Base-by-base conservation (phyloP, 176 grass and related monocot genomes). In the Carex littledalei region DNA sequence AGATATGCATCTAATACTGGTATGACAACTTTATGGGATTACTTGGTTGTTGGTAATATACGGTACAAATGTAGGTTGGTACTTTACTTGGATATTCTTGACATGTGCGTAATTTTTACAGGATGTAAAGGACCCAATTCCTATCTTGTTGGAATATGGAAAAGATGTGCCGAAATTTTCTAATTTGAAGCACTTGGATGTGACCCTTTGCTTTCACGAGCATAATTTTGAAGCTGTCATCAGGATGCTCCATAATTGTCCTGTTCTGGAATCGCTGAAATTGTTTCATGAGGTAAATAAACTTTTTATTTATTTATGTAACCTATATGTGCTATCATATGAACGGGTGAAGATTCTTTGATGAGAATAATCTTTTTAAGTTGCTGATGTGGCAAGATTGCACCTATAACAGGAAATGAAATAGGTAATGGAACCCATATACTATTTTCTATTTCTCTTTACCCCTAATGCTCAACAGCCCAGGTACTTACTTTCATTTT, bases 181-280 rank as follows among this genome's bases (percentile, higher is more conserved):
- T 80, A 58, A 57, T 59, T 22, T 80, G n/a, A 80, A 80, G 50
- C 56, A 34, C 4, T 80, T 80, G 24, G 54, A 80, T 37, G 20
- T 80, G 2, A 80, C 4, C 4, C 6, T 2, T 34, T 80, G 50
- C 50, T 80, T 60, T 80, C 49, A 80, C 17, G 4, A 22, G 22
- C 2, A 61, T 6, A n/a, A 59, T 13, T 18, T 60, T 6, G 78
- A 80, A 80, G 77, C 21, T 50, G 3, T 61, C n/a, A 22, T 32
- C 16, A 18, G 1, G 3, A 56, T 80, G 22, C 50, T 80, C 20
- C 77, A 80, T 58, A 24, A 62, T 80, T 80, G 21, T 1, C 78
- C 78, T 80, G 54, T 13, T 41, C 45, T 80, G 24, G 78, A 80
- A 32, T 80, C 78, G 18, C 24, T 80, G 1, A 35, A 58, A 2